Base-by-base conservation (phyloP, 768 basidiomycete genomes). In the Boletus coccyginus region DNA sequence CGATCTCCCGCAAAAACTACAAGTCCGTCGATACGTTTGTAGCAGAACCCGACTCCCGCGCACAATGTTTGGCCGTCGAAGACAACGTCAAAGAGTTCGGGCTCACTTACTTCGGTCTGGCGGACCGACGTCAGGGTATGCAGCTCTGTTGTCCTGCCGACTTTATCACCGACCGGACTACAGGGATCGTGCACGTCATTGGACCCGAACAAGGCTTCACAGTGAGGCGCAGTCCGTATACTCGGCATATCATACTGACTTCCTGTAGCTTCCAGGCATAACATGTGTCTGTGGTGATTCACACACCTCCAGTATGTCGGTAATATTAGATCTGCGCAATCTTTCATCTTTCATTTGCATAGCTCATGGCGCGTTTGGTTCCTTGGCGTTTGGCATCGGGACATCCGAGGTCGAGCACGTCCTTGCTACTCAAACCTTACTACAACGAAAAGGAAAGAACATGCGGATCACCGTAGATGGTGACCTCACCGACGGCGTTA, bases 121-220 rank as follows among this genome's bases (percentile, higher is more conserved):
- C 84, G 39, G 93, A 95, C 70, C 83, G 88, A 53, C 83, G 93
- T 57, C 92, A 95, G 77, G 92, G 92, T 86, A 64, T 59, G 72
- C 54, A 32, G 12, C n/a, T 29, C 19, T 47, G 11, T 12, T 11
- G 14, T 27, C 40, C 29, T 16, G 7, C 42, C 47, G 27, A 40
- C 40, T 55, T 56, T 27, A 46, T 44, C 40, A 31, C 65, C 73
- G 43, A 73, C 50, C 40, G 16, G 46, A 42, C n/a, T 51, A 32
- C 59, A 90, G 88, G 86, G 56, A 92, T 90, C 60, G 88, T 92
- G 8, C 91, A 95, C 72, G 79, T 95, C 60, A 95, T 95, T 66
- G 93, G 92, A 44, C 93, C 93, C 48, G 93, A 95, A 69, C 93
- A 95, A 76, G 93, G 93, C 39, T 95, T 95, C 69, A 94, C 93